A percentile compares a stretch with the other conserved stretches of the same genome.
Conservation (phyloP, 2,329 filamentous ascomycete species). For the Teratosphaeria gauchensis region DNA sequence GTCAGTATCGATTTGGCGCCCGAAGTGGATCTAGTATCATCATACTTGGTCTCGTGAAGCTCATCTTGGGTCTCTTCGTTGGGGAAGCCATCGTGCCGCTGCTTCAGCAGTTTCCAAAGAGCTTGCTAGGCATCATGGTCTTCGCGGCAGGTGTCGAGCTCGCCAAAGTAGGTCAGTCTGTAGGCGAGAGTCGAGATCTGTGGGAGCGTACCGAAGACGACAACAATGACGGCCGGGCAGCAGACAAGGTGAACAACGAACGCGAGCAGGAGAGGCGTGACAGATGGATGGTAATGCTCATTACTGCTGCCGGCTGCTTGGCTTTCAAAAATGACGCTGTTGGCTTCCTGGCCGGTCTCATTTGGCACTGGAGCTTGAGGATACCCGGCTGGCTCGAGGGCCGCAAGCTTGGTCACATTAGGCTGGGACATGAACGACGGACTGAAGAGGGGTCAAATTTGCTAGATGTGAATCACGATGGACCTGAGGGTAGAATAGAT, state of each 20-base stretch:
- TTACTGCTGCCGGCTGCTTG: constrained; percentile 71
- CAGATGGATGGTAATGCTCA: constrained; percentile 82
- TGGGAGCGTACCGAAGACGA: constrained; percentile 32
- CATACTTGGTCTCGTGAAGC: constrained; percentile 65
- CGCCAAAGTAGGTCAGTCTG: constrained; percentile 70
- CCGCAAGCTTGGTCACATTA: constrained; percentile 6
- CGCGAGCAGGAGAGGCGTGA: constrained; percentile 60
- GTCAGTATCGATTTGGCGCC: constrained; percentile 84
- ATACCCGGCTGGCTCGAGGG: constrained; percentile 10
- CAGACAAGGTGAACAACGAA: constrained; percentile 41
- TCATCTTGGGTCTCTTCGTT: constrained; percentile 65
- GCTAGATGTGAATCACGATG: constrained; percentile 1
- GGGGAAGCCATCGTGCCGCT: constrained; percentile 64
- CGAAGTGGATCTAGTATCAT: constrained; percentile 78
- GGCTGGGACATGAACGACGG: constrained; percentile 6
- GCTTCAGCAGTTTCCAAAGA: constrained; percentile 62
- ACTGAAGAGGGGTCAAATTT: not conserved
- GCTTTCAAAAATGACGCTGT: constrained; percentile 86
- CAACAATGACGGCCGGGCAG: constrained; percentile 15
- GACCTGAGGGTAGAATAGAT: not conserved
- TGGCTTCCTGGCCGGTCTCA: constrained; percentile 72
- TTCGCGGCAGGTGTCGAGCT: constrained; percentile 82
- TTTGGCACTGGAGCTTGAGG: constrained; percentile 62
- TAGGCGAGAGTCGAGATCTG: constrained; percentile 63
- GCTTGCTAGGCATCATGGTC: constrained; percentile 77